These are phyloP conservation scores for Chlorella sp. DNA, from an alignment of 139 green algal genomes.

Conservation along the genomic window DNA sequence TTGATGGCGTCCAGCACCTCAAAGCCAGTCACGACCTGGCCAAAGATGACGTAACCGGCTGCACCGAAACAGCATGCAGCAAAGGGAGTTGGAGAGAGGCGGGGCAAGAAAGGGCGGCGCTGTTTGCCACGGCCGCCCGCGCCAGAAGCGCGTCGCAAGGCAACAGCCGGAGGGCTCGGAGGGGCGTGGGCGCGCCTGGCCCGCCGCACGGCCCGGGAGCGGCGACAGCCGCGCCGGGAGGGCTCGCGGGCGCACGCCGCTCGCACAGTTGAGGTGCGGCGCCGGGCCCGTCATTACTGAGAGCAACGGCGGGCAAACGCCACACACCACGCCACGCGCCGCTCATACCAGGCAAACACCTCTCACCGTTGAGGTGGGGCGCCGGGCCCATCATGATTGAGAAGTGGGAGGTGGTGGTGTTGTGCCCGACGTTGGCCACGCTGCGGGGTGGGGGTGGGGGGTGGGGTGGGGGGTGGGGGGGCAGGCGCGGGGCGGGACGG, in stretches of 20 bases:
- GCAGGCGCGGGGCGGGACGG: no score
- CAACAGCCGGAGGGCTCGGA: neutral
- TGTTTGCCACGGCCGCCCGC: neutral
- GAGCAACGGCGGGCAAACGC: neutral
- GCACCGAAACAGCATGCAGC: neutral
- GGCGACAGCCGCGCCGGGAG: neutral
- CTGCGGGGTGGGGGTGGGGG: neutral
- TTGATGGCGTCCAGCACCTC: slow-evolving; percentile 43
- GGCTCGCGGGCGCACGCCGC: neutral
- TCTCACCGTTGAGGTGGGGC: slow-evolving; percentile 68
- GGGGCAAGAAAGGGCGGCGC: neutral
- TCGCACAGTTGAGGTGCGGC: no score
- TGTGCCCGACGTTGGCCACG: slow-evolving; percentile 73
- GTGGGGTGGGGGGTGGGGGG: neutral
- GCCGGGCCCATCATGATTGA: slow-evolving; percentile 77
- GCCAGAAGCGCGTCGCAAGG: neutral
- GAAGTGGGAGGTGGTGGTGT: slow-evolving; percentile 80
- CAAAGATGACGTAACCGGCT: neutral
- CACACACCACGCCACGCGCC: neutral
- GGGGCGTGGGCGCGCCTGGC: neutral
- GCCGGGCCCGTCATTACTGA: no score
- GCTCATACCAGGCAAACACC: slow-evolving; percentile 73
- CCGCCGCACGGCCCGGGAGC: neutral
- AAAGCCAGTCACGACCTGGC: slow-evolving; percentile 21
- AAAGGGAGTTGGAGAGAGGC: neutral